These are phyloP conservation scores for Exophiala sideris DNA, from an alignment of 2,329 filamentous ascomycete species.

Conservation along the genomic window DNA sequence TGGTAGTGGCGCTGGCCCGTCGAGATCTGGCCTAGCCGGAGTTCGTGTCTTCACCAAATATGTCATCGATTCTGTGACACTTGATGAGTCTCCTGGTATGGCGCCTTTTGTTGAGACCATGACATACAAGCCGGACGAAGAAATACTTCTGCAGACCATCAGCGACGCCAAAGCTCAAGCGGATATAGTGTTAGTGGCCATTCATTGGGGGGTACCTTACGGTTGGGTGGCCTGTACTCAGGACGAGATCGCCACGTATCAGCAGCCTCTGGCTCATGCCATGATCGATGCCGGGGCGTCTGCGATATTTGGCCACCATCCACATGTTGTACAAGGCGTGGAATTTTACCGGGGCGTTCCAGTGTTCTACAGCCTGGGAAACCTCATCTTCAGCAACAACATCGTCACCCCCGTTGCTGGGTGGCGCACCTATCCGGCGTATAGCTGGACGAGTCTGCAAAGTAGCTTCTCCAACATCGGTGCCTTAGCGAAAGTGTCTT, in stretches of 20 bases:
- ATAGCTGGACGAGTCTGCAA: constrained; percentile 8
- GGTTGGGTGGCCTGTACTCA: constrained; percentile 6
- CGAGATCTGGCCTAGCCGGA: constrained; percentile 5
- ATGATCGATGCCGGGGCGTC: constrained; percentile 11
- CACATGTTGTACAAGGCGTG: constrained; percentile 11
- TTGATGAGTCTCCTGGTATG: constrained; percentile 12
- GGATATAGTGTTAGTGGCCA: constrained; percentile 9
- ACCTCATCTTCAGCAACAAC: constrained; percentile 13
- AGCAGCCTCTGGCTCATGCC: constrained; percentile 6
- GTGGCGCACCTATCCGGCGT: constrained; percentile 3
- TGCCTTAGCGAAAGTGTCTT: constrained; percentile 2
- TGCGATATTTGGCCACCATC: constrained; percentile 13
- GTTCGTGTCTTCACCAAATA: constrained; percentile 14
- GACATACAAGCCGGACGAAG: constrained; percentile 13
- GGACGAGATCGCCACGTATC: constrained; percentile 13
- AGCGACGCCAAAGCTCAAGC: constrained; percentile 4
- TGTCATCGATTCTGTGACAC: constrained; percentile 7
- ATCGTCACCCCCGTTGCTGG: constrained; percentile 5
- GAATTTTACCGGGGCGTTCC: constrained; percentile 5
- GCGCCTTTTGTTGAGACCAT: constrained; percentile 6
- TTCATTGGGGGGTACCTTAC: constrained; percentile 10
- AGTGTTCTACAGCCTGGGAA: constrained; percentile 9
- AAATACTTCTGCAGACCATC: constrained; percentile 6
- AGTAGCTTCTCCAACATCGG: constrained; percentile 4
- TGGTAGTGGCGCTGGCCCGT: constrained; percentile 2